Conservation (phyloP, 2,329 filamentous ascomycete species). For the Colletotrichum tofieldiae region DNA sequence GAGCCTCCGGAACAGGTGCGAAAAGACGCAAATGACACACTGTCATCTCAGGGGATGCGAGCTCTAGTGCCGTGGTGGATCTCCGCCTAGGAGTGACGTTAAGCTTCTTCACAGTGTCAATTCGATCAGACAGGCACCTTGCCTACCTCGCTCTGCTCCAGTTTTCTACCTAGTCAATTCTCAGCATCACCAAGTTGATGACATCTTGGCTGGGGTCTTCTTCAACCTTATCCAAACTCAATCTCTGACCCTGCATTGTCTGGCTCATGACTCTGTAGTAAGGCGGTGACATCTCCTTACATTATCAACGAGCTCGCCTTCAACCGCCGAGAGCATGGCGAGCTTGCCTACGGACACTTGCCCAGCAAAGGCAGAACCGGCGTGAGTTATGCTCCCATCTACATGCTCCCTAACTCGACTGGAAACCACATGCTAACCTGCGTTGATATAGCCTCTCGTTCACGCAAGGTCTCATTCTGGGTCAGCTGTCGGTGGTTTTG, state of each 20-base stretch:
- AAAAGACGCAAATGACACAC: background rate
- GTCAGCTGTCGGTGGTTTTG: constrained; percentile 92
- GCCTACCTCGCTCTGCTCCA: too few relatives aligned
- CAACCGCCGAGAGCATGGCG: constrained; percentile 22
- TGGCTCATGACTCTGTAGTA: background rate
- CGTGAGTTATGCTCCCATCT: constrained; percentile 26
- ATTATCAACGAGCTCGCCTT: background rate
- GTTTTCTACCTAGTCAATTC: background rate
- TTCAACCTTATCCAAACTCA: background rate
- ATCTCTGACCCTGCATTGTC: background rate
- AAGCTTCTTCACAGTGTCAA: constrained; percentile 16
- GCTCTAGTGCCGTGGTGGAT: background rate
- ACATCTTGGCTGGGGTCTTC: background rate
- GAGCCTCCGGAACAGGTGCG: background rate
- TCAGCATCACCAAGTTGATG: background rate
- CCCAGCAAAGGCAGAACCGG: constrained; percentile 50
- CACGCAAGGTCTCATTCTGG: constrained; percentile 92
- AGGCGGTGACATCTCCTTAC: too few relatives aligned
- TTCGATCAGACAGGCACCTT: background rate
- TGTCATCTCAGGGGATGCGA: background rate
- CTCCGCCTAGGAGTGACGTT: background rate
- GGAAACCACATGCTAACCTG: background rate
- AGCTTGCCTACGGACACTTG: constrained; percentile 49
- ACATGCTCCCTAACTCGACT: background rate
- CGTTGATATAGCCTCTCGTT: constrained; percentile 79